These are phyloP conservation scores for Adansonia grandidieri DNA, from an alignment of 441 rosid genomes.

Conservation along the genomic window DNA sequence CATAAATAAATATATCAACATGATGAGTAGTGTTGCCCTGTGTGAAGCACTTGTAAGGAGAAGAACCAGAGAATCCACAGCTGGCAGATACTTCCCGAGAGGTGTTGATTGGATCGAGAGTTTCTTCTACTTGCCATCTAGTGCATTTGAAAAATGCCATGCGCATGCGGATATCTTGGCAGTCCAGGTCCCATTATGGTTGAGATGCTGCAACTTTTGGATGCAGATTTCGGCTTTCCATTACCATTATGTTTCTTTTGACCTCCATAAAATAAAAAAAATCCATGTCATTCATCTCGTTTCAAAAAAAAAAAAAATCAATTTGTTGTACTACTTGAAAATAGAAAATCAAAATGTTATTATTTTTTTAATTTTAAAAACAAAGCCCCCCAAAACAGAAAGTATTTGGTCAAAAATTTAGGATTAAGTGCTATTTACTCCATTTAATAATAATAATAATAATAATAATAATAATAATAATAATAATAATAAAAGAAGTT, in stretches of 20 bases:
- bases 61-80: constrained; percentile 49
- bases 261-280: neutral
- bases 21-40: constrained; percentile 44
- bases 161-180: constrained; percentile 39
- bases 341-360: too few species aligned
- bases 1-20: constrained; percentile 26
- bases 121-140: constrained; percentile 82
- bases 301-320: too few species aligned
- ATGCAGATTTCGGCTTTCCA: constrained; percentile 32
- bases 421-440: too few species aligned
- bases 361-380: too few species aligned
- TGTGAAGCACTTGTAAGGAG: constrained; percentile 46
- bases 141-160: constrained; percentile 67
- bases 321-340: too few species aligned
- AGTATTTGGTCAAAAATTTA: too few species aligned
- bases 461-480: too few species aligned
- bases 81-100: constrained; percentile 60
- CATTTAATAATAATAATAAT: too few species aligned
- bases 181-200: constrained; percentile 40
- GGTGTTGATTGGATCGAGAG: constrained; percentile 71
- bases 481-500: too few species aligned
- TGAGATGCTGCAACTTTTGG: constrained; percentile 28
- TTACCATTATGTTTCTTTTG: constrained; percentile 7
- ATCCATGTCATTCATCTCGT: too few species aligned
- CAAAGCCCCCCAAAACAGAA: too few species aligned